phyloP scores from a whole-genome alignment of 2,329 filamentous ascomycete species.

The Tolypocladium ovalisporum region DNA sequence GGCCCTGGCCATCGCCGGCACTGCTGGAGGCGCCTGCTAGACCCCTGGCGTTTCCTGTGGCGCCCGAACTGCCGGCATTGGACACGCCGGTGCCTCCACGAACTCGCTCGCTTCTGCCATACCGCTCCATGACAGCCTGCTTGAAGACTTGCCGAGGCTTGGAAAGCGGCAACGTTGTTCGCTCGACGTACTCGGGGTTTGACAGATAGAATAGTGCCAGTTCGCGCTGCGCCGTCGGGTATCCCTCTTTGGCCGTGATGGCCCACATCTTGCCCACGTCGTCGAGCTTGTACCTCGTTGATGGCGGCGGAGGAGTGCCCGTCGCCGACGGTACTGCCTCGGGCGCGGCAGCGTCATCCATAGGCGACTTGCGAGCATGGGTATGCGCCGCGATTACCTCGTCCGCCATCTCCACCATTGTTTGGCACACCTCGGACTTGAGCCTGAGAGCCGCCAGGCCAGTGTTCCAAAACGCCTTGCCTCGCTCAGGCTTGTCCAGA shows the following conservation, averaged over 20 bases:
- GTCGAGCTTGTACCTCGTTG: constrained; percentile 57
- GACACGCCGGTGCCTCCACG: constrained; percentile 12
- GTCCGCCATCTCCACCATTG: constrained; percentile 56
- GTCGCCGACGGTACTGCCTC: constrained; percentile 23
- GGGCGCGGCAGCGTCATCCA: constrained; percentile 16
- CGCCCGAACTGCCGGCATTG: constrained; percentile 11
- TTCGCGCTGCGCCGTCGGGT: constrained; percentile 77
- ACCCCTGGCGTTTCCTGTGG: constrained; percentile 11
- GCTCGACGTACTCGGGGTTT: constrained; percentile 72
- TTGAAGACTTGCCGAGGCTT: constrained; percentile 86
- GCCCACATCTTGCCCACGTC: constrained; percentile 86
- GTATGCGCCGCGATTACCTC: constrained; percentile 51
- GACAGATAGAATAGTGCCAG: constrained; percentile 89
- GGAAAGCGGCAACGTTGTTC: constrained; percentile 73
- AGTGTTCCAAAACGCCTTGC: constrained; percentile 83
- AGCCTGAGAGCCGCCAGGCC: constrained; percentile 78
- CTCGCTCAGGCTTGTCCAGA: constrained; percentile 50
- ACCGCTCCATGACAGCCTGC: constrained; percentile 68
- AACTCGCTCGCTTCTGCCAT: constrained; percentile 29
- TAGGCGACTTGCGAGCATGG: constrained; percentile 41
- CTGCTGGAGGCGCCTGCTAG: constrained; percentile 6
- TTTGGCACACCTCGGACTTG: constrained; percentile 77
- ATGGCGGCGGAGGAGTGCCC: constrained; percentile 33
- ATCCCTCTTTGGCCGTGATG: constrained; percentile 85
- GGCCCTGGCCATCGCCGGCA: constrained; percentile 10